Conservation (phyloP, 2,329 filamentous ascomycete species). For the Fusarium fujikuroi region DNA sequence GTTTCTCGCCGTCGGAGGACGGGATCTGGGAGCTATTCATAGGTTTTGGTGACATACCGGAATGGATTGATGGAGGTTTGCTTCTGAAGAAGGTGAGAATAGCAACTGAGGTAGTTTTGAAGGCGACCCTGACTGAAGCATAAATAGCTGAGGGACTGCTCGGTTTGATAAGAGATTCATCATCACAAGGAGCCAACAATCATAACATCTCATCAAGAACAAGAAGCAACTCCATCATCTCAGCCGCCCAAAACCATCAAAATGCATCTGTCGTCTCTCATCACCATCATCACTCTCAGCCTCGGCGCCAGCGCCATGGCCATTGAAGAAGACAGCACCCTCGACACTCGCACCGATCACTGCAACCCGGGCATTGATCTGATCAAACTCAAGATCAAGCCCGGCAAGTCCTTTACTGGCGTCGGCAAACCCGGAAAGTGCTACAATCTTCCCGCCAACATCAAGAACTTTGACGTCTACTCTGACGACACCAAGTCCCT, state of each 20-base stretch:
- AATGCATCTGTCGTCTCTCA: background rate
- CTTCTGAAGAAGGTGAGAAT: rapidly evolving
- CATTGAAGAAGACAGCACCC: background rate
- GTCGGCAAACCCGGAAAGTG: background rate
- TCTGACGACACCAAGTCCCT: background rate
- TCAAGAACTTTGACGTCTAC: background rate
- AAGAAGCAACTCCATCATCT: background rate
- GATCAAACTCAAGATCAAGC: background rate
- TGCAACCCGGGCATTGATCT: background rate
- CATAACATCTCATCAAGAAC: background rate
- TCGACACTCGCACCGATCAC: background rate
- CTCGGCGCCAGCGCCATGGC: background rate
- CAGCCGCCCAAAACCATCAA: background rate
- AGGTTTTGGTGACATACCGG: rapidly evolving
- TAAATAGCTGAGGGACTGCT: background rate
- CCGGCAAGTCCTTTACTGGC: conserved; percentile 1
- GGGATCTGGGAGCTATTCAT: background rate
- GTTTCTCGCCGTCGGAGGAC: background rate
- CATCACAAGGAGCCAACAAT: background rate
- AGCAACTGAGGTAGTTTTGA: too few species aligned
- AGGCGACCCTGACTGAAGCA: background rate
- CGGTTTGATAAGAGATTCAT: background rate
- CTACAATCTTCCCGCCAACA: background rate
- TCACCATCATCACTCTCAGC: background rate
- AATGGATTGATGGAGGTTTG: rapidly evolving